Conservation (phyloP, 2,329 filamentous ascomycete genomes). For the Fusarium sp. region DNA sequence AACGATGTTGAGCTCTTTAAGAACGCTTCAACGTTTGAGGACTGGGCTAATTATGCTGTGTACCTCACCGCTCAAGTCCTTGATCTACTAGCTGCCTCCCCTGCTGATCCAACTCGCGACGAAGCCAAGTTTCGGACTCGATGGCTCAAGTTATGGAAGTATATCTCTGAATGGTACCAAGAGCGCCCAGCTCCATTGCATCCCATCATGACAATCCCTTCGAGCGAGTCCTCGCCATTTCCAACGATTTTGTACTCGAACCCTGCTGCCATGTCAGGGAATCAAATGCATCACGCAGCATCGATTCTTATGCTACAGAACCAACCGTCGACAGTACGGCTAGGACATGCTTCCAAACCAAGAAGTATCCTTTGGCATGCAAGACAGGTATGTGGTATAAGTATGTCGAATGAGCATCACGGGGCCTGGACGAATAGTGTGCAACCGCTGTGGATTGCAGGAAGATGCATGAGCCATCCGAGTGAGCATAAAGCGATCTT, state of each 20-base stretch:
- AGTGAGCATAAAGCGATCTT: slow-evolving; percentile 54
- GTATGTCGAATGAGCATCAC: slow-evolving; percentile 60
- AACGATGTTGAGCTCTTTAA: slow-evolving; percentile 49
- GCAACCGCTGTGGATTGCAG: slow-evolving; percentile 64
- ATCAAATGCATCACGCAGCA: slow-evolving; percentile 63
- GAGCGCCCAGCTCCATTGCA: slow-evolving; percentile 48
- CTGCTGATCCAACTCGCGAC: slow-evolving; percentile 27
- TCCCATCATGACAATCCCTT: slow-evolving; percentile 48
- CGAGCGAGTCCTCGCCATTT: slow-evolving; percentile 57
- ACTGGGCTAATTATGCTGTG: slow-evolving; percentile 61
- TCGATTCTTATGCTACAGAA: slow-evolving; percentile 61
- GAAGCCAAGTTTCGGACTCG: slow-evolving; percentile 39
- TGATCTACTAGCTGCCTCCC: slow-evolving; percentile 47
- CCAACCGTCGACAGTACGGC: slow-evolving; percentile 51
- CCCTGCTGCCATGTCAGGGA: slow-evolving; percentile 62
- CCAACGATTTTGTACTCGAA: slow-evolving; percentile 61
- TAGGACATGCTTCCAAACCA: slow-evolving; percentile 54
- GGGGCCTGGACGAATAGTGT: slow-evolving; percentile 64
- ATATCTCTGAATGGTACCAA: slow-evolving; percentile 54
- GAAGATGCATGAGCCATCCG: slow-evolving; percentile 59
- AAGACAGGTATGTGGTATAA: slow-evolving; percentile 61
- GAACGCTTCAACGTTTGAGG: slow-evolving; percentile 49
- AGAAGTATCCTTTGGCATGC: slow-evolving; percentile 60
- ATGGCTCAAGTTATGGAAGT: slow-evolving; percentile 52
- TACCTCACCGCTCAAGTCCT: slow-evolving; percentile 57